Evolutionary conservation across 2,329 filamentous ascomycete species (phyloP), one percentile per base, ranked within the genome.

Genomic region (Chaetothyriales sp.): DNA sequence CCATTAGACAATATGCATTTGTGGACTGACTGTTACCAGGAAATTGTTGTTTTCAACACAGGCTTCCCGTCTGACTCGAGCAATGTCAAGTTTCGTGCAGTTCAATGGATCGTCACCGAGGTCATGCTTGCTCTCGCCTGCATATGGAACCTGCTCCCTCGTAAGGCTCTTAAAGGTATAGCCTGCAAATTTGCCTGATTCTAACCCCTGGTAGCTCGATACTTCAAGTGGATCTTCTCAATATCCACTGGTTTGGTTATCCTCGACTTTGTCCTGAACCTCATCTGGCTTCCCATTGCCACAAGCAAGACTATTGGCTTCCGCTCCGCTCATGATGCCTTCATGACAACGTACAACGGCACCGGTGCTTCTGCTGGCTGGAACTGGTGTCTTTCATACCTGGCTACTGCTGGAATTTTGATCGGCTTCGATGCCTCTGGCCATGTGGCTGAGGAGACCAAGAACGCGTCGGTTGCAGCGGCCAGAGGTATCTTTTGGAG

Each of bases 371-470:
- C 77, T 0, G 66, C 70, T 1, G 76, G 71, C 2, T 80, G 77
- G 77, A 80, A 80, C 59, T 80, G 77, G 77, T 79, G 77, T 63
- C 68, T 80, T 2, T 78, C 75, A 3, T 80, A 77, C 61, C 71
- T 78, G 22, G 76, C 77, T 1, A 80, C 77, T 1, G 77, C 77
- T 6, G 77, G 77, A 43, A 73, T 80, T 43, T 59, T 80, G 50
- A 78, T 80, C 48, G 77, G 77, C 1, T 80, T 78, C 49, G 77
- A 80, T 61, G 77, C 77, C 0, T 76, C 74, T 0, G 77, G 77
- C 1, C 77, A 80, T 55, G 74, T 80, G 25, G 75, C 75, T 0
- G 77, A 80, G 56, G 77, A 80, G 60, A 80, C 77, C 1, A 76
- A 78, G 61, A 76, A 79, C 53, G 77, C 76, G 2, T 71, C 67